These are phyloP conservation scores for Trichocladium antarcticum DNA, from an alignment of 495 filamentous ascomycete genomes.

Conservation along the genomic window DNA sequence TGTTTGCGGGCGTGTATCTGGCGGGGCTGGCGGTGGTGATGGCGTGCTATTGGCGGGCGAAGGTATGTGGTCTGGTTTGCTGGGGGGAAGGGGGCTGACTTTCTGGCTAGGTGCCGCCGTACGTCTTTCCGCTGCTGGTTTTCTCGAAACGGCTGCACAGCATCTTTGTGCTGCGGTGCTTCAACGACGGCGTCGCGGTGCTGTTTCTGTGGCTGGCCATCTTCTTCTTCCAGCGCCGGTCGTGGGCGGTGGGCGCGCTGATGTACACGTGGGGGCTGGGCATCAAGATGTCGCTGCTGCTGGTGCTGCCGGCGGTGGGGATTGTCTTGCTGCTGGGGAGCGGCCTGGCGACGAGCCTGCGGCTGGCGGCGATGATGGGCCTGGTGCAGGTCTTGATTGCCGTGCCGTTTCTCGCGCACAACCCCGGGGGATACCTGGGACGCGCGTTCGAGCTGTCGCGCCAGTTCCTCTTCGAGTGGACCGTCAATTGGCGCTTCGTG, in stretches of 20 bases:
- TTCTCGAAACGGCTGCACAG: slow-evolving; percentile 89
- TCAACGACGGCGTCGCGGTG: slow-evolving; percentile 87
- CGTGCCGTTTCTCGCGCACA: slow-evolving; percentile 60
- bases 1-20: slow-evolving; percentile 74
- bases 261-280: slow-evolving; percentile 70
- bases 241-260: slow-evolving; percentile 60
- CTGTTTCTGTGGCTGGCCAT: slow-evolving; percentile 73
- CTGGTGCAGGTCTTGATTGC: slow-evolving; percentile 68
- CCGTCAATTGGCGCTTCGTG: slow-evolving; percentile 94
- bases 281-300: slow-evolving; percentile 84
- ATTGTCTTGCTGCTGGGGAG: slow-evolving; percentile 58
- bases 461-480: slow-evolving; percentile 93
- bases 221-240: slow-evolving; percentile 57
- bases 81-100: too few relatives aligned
- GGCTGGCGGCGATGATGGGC: slow-evolving; percentile 55
- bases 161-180: slow-evolving; percentile 81
- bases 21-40: slow-evolving; percentile 63
- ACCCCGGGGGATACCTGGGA: slow-evolving; percentile 58
- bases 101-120: slow-evolving; percentile 60
- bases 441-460: slow-evolving; percentile 83
- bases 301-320: slow-evolving; percentile 69
- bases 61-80: too few relatives aligned
- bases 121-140: slow-evolving; percentile 75
- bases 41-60: slow-evolving; percentile 66
- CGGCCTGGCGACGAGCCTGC: slow-evolving; percentile 50